A percentile compares a stretch with the other conserved stretches of the same genome.
Evolutionary conservation across 345 rosid genomes (phyloP).

Genomic region (Conringia planisiliqua): DNA sequence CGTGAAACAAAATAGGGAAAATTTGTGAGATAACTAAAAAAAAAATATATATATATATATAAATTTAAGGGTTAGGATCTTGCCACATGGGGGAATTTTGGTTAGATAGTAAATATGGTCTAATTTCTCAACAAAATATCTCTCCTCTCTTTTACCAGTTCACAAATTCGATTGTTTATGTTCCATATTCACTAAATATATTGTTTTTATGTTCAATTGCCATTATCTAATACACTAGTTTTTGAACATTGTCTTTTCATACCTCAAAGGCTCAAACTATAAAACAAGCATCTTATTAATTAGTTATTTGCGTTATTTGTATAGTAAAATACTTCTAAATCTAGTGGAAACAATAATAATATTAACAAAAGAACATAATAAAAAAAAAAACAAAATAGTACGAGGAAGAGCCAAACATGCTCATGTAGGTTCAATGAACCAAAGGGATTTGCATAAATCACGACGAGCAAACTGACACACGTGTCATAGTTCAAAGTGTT

Average conservation of each 20-base stretch:
- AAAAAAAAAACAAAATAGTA: too few relatives aligned
- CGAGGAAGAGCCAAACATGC: slow-evolving; percentile 29
- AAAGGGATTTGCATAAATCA: slow-evolving; percentile 22
- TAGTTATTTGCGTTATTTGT: neutral
- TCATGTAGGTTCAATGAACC: slow-evolving; percentile 32
- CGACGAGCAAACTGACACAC: slow-evolving; percentile 26
- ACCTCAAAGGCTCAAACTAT: neutral
- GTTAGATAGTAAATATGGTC: too few relatives aligned
- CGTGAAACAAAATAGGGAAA: too few relatives aligned
- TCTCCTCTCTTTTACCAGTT: neutral
- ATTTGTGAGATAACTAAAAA: too few relatives aligned
- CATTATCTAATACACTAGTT: neutral
- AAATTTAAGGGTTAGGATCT: too few relatives aligned
- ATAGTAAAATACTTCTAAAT: neutral
- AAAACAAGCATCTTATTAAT: neutral
- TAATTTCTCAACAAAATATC: too few relatives aligned
- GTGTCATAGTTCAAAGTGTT: slow-evolving; percentile 18
- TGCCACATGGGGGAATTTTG: too few relatives aligned
- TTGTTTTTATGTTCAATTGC: neutral
- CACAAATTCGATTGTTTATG: neutral
- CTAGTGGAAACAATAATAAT: neutral
- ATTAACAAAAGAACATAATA: neutral
- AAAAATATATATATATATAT: too few relatives aligned
- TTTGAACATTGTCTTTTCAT: neutral
- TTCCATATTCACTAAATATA: neutral